A percentile compares a stretch with the other conserved stretches of the same genome.
Conservation (phyloP, 2,329 filamentous ascomycete genomes). For the Stagonosporopsis chrysanthemi region DNA sequence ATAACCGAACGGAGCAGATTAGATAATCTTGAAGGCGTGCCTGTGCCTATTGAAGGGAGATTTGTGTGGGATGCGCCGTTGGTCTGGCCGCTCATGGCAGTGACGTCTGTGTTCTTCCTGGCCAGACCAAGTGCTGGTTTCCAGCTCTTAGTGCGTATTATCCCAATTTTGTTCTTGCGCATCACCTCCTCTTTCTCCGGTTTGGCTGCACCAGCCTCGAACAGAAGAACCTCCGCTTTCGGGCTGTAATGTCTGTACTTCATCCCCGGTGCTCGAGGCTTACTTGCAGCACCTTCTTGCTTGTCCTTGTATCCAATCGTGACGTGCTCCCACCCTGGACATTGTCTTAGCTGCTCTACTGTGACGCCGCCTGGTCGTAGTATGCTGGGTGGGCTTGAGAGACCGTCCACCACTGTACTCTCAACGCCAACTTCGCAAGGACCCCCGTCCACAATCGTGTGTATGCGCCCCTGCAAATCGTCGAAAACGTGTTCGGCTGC, state of each 20-base stretch:
- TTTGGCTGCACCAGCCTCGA: conserved; percentile 64
- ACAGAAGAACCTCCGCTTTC: conserved; percentile 83
- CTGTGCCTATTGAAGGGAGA: not conserved
- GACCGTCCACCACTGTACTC: conserved; percentile 93
- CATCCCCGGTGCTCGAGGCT: conserved; percentile 91
- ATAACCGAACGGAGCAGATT: conserved; percentile 47
- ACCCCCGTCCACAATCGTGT: conserved; percentile 88
- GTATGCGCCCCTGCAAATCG: conserved; percentile 82
- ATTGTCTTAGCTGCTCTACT: conserved; percentile 76
- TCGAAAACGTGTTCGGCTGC: conserved; percentile 87
- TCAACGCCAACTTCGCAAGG: conserved; percentile 89
- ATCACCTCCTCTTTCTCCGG: conserved; percentile 41
- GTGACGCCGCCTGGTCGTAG: conserved; percentile 87
- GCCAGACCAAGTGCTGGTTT: conserved; percentile 28
- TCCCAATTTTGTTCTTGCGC: conserved; percentile 47
- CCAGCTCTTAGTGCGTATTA: conserved; percentile 49
- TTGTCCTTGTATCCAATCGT: conserved; percentile 80
- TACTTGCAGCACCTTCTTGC: conserved; percentile 65
- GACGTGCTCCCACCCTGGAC: conserved; percentile 82
- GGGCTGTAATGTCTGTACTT: conserved; percentile 99
- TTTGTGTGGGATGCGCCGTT: conserved; percentile 19
- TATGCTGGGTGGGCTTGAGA: conserved; percentile 80
- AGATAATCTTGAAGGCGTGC: conserved; percentile 22
- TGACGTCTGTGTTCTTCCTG: not conserved
- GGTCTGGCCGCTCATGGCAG: conserved; percentile 14